Conservation (phyloP, 2,329 filamentous ascomycete species). For the Ceratocystis eucalypticola region DNA sequence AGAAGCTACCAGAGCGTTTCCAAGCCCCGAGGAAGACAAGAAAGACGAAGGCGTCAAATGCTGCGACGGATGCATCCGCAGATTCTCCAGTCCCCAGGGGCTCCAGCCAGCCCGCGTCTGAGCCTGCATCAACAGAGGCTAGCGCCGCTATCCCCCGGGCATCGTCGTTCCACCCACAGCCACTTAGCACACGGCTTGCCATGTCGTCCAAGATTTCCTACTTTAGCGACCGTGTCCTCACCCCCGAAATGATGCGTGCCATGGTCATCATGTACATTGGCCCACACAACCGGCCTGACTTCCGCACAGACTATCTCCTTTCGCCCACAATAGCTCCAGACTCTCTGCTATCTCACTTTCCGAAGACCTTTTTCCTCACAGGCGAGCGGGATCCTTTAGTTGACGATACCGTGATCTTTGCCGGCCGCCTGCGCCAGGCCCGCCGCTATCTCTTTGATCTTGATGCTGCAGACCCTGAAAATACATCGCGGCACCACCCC, state of each 20-base stretch:
- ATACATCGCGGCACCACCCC: conserved; percentile 28
- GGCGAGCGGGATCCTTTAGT: conserved; percentile 91
- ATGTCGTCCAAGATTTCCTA: conserved; percentile 97
- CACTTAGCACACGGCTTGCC: conserved; percentile 71
- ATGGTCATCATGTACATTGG: conserved; percentile 99
- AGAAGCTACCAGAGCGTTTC: conserved; percentile 8
- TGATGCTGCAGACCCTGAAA: conserved; percentile 14
- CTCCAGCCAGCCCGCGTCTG: not conserved
- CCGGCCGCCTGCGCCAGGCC: conserved; percentile 62
- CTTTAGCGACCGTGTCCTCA: conserved; percentile 88
- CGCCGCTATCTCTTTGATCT: conserved; percentile 18
- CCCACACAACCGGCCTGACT: conserved; percentile 83
- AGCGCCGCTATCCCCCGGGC: not conserved
- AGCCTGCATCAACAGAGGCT: not conserved
- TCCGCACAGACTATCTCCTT: conserved; percentile 78
- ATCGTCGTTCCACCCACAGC: conserved; percentile 40
- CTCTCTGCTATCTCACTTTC: conserved; percentile 67
- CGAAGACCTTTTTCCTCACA: conserved; percentile 86
- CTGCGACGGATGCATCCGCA: not conserved
- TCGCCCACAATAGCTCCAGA: conserved; percentile 86
- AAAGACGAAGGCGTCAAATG: conserved; percentile 18
- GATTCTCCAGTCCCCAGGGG: not conserved
- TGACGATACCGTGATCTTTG: conserved; percentile 94
- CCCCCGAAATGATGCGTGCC: conserved; percentile 95
- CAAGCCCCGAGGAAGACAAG: conserved; percentile 13